phyloP scores from a whole-genome alignment of 1,284 basidiomycete genomes.

The Neotropicomus parvogracilis region DNA sequence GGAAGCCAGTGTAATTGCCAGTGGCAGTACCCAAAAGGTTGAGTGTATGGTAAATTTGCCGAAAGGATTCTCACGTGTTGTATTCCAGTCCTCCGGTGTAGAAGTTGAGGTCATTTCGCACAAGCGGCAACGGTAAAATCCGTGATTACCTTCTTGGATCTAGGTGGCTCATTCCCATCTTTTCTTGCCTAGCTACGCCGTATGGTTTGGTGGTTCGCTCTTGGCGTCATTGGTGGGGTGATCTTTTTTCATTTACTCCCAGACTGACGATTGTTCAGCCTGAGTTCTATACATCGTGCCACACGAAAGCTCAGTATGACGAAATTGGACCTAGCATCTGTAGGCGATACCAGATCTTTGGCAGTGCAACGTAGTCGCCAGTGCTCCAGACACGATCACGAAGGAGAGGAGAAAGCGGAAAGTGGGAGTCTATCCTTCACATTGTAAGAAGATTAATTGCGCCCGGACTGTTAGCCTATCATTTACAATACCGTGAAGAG shows the following conservation, averaged over 20 bases:
- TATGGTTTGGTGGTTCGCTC: conserved; percentile 97
- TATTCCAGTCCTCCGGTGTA: conserved; percentile 81
- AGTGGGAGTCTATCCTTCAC: neutral
- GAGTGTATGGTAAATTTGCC: conserved; percentile 4
- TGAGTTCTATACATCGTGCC: conserved; percentile 97
- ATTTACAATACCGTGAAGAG: conserved; percentile 12
- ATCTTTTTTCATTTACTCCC: neutral
- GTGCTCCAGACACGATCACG: neutral
- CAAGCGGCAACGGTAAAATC: conserved; percentile 83
- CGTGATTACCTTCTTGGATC: neutral
- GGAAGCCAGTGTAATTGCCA: conserved; percentile 71
- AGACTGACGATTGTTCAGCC: conserved; percentile 50
- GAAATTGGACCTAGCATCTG: conserved; percentile 96
- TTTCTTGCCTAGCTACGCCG: conserved; percentile 67
- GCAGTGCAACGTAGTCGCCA: conserved; percentile 67
- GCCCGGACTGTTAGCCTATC: neutral
- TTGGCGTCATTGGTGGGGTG: conserved; percentile 79
- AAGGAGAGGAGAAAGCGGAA: neutral
- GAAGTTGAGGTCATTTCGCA: conserved; percentile 98
- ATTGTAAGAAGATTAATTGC: neutral
- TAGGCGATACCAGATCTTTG: conserved; percentile 92
- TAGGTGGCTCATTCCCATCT: conserved; percentile 11
- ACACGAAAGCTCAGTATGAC: conserved; percentile 96
- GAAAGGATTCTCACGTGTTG: conserved; percentile 9
- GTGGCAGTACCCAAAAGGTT: conserved; percentile 77